Base-by-base conservation (phyloP, 345 rosid genomes). In the Leavenworthia alabamica region DNA sequence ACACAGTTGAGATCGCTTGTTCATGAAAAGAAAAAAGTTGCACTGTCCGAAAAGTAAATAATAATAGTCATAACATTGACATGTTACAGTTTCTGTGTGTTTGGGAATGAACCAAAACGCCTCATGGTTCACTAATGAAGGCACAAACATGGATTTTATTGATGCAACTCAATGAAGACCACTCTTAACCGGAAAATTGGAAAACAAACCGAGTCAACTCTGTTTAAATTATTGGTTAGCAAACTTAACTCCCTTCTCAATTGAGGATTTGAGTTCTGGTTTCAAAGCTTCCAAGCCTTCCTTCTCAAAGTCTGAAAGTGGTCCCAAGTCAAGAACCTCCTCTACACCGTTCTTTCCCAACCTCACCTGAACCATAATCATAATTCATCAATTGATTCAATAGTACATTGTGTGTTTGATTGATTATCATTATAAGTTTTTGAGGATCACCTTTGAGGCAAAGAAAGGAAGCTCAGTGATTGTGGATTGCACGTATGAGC, bases 381-480 rank as follows among this genome's bases (percentile, higher is more conserved):
- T 32, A 68, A 12, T 47, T 29, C 19, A 50, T 40, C 7, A 13
- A 15, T 3, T 0, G 44, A 11, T 20, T 5, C 20, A 52, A 15
- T 17, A 17, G 3, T 15, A 8, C 45, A 37, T 3, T 8, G 9
- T 9, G 23, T 2, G 22, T 32, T 70, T 17, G 8, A 33, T 23
- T 42, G 8, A 37, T 36, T 37, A 23, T 23, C 26, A 23, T 23
- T 23, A 9, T 19, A 39, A 12, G 37, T 55, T 62, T 62, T 41
- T 24, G 28, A 68, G 75, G 20, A 43, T 79, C 52, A 86, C 97
- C 92, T 83, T 85, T 11, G 95, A 89, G 35, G 95, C 95, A 68
- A 89, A 86, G 86, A 86, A 89, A 26, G 97, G 97, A 56, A 86
- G 76, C 23, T 90, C 90, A 3, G 90, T 79, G 67, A 72, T 72